phyloP scores from a whole-genome alignment of 148 eudicot species.

The Camellia japonica region DNA sequence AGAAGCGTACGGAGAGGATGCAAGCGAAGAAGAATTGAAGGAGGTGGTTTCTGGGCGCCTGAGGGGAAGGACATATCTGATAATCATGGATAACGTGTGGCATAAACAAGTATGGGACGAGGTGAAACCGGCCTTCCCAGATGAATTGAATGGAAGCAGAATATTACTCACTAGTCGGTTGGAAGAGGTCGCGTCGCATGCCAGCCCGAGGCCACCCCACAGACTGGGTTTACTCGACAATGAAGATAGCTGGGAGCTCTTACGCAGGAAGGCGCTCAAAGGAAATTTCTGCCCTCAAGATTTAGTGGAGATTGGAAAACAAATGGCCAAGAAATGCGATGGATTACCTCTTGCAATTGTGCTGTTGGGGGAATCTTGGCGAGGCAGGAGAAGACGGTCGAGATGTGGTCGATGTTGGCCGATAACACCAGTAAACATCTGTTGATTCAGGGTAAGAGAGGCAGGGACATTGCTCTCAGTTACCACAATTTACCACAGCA shows the following conservation, averaged over 20 bases:
- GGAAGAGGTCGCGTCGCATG: background rate
- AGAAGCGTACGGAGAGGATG: background rate
- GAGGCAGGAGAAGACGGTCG: background rate
- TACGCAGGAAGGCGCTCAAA: background rate
- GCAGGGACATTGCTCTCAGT: background rate
- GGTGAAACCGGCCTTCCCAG: constrained; percentile 1
- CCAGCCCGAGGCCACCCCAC: background rate
- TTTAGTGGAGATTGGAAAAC: background rate
- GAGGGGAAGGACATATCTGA: background rate
- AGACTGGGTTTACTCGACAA: background rate
- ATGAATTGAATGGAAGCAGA: constrained; percentile 3
- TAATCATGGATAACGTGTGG: constrained; percentile 8
- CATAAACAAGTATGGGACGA: constrained; percentile 12
- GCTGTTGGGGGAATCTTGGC: background rate
- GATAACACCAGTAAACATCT: background rate
- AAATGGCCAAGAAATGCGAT: background rate
- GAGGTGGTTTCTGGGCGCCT: background rate
- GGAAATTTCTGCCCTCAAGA: background rate
- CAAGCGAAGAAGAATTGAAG: background rate
- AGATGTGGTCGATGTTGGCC: background rate
- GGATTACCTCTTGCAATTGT: constrained; percentile 14
- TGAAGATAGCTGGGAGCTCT: background rate
- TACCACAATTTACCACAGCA: background rate
- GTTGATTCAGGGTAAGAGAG: background rate
- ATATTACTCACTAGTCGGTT: constrained; percentile 8